Conservation (phyloP, 257 asterid genomes). For the Leonotis leonurus region DNA sequence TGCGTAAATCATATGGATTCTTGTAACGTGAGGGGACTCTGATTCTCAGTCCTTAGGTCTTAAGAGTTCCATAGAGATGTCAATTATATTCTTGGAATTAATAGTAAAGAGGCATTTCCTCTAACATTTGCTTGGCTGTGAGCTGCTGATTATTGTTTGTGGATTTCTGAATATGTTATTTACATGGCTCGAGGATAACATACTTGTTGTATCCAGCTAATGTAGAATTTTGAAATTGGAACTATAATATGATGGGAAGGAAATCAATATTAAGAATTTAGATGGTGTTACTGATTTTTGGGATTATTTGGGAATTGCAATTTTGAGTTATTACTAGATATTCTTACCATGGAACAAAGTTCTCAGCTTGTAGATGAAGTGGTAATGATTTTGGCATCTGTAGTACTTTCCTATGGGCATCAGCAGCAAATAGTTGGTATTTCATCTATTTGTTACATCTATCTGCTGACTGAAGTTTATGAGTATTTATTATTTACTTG, state of each 20-base stretch:
- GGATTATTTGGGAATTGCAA: too few species aligned
- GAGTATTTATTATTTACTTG: not conserved
- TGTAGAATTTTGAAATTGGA: not conserved
- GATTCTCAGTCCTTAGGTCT: too few species aligned
- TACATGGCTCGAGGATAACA: not conserved
- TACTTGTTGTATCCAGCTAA: not conserved
- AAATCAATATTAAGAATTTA: not conserved
- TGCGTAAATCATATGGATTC: too few species aligned
- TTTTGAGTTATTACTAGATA: too few species aligned
- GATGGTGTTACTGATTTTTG: not conserved
- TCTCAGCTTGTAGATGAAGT: too few species aligned
- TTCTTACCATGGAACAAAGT: too few species aligned
- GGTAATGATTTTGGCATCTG: too few species aligned
- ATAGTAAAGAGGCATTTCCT: not conserved
- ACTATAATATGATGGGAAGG: not conserved
- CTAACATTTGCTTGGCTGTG: not conserved
- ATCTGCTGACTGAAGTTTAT: too few species aligned
- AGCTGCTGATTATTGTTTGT: not conserved
- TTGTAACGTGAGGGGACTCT: too few species aligned
- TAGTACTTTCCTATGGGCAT: too few species aligned
- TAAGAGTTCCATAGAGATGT: not conserved
- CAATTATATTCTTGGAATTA: not conserved
- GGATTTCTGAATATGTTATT: conserved; percentile 3
- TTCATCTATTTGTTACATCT: not conserved
- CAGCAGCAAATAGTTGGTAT: not conserved